Conservation (phyloP, 805 yeast species). For the Geotrichum ghanense region DNA sequence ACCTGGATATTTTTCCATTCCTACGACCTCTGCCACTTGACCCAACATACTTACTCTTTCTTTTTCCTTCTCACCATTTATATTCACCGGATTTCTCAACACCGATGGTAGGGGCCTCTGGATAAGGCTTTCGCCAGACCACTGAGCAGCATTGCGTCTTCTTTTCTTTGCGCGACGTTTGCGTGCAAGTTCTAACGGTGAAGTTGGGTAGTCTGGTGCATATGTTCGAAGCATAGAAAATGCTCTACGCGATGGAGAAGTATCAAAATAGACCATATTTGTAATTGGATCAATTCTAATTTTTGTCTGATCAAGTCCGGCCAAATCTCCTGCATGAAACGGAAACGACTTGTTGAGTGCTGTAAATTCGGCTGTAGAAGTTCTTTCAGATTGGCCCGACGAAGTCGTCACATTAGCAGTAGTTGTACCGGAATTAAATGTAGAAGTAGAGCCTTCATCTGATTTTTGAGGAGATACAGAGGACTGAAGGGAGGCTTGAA, state of each 20-base stretch:
- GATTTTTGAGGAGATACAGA: no score
- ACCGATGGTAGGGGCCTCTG: background rate
- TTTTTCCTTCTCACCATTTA: background rate
- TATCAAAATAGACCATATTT: background rate
- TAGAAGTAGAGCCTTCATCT: no score
- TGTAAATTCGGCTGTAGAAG: background rate
- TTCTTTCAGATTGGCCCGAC: no score
- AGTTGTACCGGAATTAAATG: no score
- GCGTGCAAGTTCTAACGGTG: background rate
- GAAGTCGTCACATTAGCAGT: no score
- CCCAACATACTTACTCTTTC: background rate
- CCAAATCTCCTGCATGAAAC: background rate
- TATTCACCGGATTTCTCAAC: background rate
- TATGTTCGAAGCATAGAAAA: background rate
- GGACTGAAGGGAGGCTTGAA: no score
- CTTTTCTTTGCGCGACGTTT: background rate
- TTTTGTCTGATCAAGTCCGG: background rate
- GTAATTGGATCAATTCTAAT: constrained; percentile 1
- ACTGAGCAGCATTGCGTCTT: background rate
- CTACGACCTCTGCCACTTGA: background rate
- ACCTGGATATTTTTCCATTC: background rate
- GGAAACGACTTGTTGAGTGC: constrained; percentile 1
- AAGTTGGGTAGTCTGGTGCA: background rate
- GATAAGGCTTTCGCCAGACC: background rate
- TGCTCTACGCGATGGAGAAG: background rate